These are phyloP conservation scores for Microstegium vimineum DNA, from an alignment of 176 grass and related monocot genomes.

Conservation along the genomic window DNA sequence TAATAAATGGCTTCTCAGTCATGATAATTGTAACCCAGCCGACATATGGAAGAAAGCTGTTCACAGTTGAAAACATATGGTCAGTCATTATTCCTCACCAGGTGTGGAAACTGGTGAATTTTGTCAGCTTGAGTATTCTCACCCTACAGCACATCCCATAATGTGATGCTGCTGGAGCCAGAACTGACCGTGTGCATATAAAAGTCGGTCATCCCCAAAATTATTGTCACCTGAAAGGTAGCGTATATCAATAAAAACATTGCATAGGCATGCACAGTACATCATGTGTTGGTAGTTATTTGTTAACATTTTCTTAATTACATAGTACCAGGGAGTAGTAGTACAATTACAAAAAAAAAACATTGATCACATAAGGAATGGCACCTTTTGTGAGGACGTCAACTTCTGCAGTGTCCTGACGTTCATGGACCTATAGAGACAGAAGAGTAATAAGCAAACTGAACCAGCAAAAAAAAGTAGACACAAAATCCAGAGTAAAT, in stretches of 20 bases:
- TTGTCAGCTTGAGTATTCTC: background rate
- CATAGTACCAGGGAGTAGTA: background rate
- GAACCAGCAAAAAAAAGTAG: background rate
- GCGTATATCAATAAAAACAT: background rate
- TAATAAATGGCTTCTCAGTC: constrained; percentile 81
- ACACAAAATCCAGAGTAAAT: background rate
- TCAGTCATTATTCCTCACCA: background rate
- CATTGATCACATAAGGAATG: background rate
- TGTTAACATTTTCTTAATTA: background rate
- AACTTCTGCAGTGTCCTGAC: constrained; percentile 64
- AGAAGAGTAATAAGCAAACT: constrained; percentile 22
- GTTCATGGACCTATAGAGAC: constrained; percentile 63
- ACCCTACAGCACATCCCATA: constrained; percentile 85
- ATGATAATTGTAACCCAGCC: constrained; percentile 80
- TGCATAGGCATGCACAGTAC: background rate
- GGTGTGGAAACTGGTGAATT: background rate
- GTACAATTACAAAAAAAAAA: background rate
- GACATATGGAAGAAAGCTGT: constrained; percentile 75
- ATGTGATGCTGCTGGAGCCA: constrained; percentile 85
- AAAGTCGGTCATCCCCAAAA: constrained; percentile 67
- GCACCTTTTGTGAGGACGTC: constrained; percentile 89
- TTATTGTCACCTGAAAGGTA: constrained; percentile 71
- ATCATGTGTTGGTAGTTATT: background rate
- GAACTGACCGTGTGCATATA: constrained; percentile 79
- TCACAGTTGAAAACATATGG: background rate